Conservation (phyloP, 2,329 filamentous ascomycete genomes). For the Aspergillus puulaauensis region DNA sequence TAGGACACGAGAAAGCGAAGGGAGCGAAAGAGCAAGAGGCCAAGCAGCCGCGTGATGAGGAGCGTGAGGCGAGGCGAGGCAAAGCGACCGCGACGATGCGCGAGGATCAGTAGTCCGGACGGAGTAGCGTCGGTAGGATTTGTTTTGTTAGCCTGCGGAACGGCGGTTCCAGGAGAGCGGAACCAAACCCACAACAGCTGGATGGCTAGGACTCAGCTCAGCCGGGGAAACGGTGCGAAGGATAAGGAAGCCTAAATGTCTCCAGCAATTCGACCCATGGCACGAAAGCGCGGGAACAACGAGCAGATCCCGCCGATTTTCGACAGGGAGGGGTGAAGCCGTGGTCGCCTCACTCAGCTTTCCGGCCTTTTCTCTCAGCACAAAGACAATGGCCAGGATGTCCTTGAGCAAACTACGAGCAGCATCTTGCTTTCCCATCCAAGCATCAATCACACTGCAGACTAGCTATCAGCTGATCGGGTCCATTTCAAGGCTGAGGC, state of each 20-base stretch:
- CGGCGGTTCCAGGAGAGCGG: constrained; percentile 20
- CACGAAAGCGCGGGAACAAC: not conserved
- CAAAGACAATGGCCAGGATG: not conserved
- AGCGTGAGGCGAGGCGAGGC: constrained; percentile 13
- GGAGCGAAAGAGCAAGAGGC: not conserved
- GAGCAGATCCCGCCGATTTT: not conserved
- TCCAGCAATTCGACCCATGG: constrained; percentile 8
- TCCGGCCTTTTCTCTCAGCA: constrained; percentile 3
- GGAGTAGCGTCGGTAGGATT: not conserved
- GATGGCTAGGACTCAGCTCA: not conserved
- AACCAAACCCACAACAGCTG: constrained; percentile 14
- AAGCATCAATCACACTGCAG: constrained; percentile 3
- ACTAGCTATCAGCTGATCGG: not conserved
- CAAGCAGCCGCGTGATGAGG: constrained; percentile 14
- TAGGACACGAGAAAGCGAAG: constrained; percentile 3
- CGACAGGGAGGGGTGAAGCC: not conserved
- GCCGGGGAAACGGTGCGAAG: not conserved
- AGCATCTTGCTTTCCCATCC: not conserved
- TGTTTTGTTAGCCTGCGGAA: constrained; percentile 12
- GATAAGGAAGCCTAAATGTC: not conserved
- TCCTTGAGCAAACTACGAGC: not conserved
- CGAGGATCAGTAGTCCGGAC: not conserved
- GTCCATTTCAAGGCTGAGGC: not conserved
- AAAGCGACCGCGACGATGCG: constrained; percentile 11
- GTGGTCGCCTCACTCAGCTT: constrained; percentile 3